Percentiles rank a stretch among this genome's conserved stretches.
Evolutionary conservation across 2,329 filamentous ascomycete genomes (phyloP).

Genomic region (Hypocreales sp.): DNA sequence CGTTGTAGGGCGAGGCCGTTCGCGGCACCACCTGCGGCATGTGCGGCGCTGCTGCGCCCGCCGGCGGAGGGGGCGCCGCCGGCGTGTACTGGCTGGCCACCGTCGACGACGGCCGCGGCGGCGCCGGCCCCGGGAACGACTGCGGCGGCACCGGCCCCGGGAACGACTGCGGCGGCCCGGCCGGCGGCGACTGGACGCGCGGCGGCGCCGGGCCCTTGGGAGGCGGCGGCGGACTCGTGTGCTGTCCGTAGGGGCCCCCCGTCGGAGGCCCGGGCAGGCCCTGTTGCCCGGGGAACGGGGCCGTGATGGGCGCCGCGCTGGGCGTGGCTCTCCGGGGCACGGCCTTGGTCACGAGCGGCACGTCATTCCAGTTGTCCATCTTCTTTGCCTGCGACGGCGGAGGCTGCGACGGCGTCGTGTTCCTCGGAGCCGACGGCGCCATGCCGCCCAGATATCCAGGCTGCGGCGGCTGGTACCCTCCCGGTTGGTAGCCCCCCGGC

Average conservation of each 20-base stretch:
- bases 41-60: slow-evolving; percentile 47
- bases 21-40: slow-evolving; percentile 48
- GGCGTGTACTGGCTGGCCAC: slow-evolving; percentile 39
- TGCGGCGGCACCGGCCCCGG: slow-evolving; percentile 28
- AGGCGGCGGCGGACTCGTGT: slow-evolving; percentile 61
- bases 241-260: slow-evolving; percentile 42
- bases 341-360: slow-evolving; percentile 67
- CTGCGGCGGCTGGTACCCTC: slow-evolving; percentile 9
- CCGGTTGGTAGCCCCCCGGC: not conserved
- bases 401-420: slow-evolving; percentile 49
- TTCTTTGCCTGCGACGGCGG: slow-evolving; percentile 58
- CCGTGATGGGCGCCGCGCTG: slow-evolving; percentile 49
- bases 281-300: slow-evolving; percentile 59
- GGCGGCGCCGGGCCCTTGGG: slow-evolving; percentile 63
- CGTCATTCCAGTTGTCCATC: slow-evolving; percentile 84
- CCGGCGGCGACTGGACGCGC: slow-evolving; percentile 57
- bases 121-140: slow-evolving; percentile 36
- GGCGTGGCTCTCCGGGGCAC: slow-evolving; percentile 65
- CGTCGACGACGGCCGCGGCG: slow-evolving; percentile 45
- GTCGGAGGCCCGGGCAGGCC: slow-evolving; percentile 40
- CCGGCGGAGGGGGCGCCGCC: slow-evolving; percentile 32
- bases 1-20: slow-evolving; percentile 74
- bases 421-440: slow-evolving; percentile 30
- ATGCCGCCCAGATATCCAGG: slow-evolving; percentile 20
- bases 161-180: slow-evolving; percentile 28